Evolutionary conservation across 1,284 basidiomycete genomes (phyloP).

Genomic region (Ganoderma multipileum): DNA sequence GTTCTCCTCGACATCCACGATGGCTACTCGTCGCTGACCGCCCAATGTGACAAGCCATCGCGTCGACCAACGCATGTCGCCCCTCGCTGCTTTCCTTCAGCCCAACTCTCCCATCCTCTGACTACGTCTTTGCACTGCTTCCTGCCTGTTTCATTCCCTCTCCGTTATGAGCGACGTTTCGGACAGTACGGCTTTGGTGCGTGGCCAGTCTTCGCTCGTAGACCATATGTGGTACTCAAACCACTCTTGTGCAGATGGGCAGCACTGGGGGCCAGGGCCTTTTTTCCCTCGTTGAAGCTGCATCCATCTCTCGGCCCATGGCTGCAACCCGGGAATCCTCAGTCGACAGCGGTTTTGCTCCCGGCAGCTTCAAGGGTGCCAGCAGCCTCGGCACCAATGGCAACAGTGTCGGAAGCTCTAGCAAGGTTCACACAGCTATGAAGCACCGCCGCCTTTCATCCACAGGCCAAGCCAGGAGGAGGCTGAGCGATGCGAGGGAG

Average conservation of each 20-base stretch:
- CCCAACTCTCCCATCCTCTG: slow-evolving; percentile 6
- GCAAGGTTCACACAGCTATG: slow-evolving; percentile 40
- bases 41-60: slow-evolving; percentile 21
- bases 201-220: background rate
- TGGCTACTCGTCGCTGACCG: slow-evolving; percentile 28
- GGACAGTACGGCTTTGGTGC: slow-evolving; percentile 21
- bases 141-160: slow-evolving; percentile 14
- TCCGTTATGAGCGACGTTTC: slow-evolving; percentile 20
- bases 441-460: slow-evolving; percentile 74
- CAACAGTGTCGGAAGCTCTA: slow-evolving; percentile 30
- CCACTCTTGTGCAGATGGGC: slow-evolving; percentile 21
- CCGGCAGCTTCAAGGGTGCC: slow-evolving; percentile 41
- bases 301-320: slow-evolving; percentile 57
- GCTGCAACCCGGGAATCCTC: slow-evolving; percentile 41
- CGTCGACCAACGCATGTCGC: slow-evolving; percentile 21
- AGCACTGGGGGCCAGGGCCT: slow-evolving; percentile 49
- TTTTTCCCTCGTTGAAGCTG: slow-evolving; percentile 71
- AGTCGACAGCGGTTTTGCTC: slow-evolving; percentile 34
- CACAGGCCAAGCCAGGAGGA: slow-evolving; percentile 67
- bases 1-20: slow-evolving; percentile 28
- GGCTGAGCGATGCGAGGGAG: slow-evolving; percentile 78
- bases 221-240: background rate
- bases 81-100: slow-evolving; percentile 16
- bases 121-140: slow-evolving; percentile 20
- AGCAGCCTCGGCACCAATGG: slow-evolving; percentile 36